Evolutionary conservation across 768 basidiomycete species (phyloP), one percentile per base, ranked within the genome.

Genomic region (Gymnopilus dilepis): DNA sequence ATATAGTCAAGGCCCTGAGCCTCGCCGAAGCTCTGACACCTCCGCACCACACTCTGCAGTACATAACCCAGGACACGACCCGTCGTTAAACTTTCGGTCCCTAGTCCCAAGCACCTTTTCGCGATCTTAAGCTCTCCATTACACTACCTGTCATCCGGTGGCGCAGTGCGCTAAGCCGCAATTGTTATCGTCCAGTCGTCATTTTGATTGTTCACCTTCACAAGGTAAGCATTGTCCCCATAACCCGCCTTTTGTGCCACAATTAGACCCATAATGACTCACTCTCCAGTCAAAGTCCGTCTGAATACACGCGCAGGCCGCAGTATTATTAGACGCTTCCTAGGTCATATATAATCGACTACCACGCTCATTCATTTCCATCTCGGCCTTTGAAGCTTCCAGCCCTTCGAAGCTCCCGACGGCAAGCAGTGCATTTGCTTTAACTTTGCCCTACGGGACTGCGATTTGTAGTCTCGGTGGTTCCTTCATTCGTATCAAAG

Each of bases 231-330:
- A 9, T 50, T 50, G 26, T 7, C 5, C 47, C 22, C 17, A 26
- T 28, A 30, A 17, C 28, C 31, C 43, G 28, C 17, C 12, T 13
- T n/a, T 2, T 15, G 19, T 9, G 28, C 43, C 15, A 13, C 12
- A 28, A 15, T 3, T 15, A 17, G 11, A 28, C 47, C 30, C 17
- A 31, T 50, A 3, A 30, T 31, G 11, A 50, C 30, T 22, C 47
- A 30, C n/a, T 17, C 30, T 17, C 47, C 47, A 50, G 47, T 28
- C 47, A 50, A n/a, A 50, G 47, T 28, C 47, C 28, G 19, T 50
- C 22, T 28, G 2, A n/a, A 50, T 50, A 50, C 47, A 31, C 47
- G 47, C 47, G 47, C 47, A 50, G 45, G 45, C 45, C 45, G 45
- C 45, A 50, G 28, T 28, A 28, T 8, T n/a, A 50, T 8, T n/a